Evolutionary conservation across 148 eudicot genomes (phyloP), one percentile per base, ranked within the genome.

Genomic region (Camellia lanceoleosa): DNA sequence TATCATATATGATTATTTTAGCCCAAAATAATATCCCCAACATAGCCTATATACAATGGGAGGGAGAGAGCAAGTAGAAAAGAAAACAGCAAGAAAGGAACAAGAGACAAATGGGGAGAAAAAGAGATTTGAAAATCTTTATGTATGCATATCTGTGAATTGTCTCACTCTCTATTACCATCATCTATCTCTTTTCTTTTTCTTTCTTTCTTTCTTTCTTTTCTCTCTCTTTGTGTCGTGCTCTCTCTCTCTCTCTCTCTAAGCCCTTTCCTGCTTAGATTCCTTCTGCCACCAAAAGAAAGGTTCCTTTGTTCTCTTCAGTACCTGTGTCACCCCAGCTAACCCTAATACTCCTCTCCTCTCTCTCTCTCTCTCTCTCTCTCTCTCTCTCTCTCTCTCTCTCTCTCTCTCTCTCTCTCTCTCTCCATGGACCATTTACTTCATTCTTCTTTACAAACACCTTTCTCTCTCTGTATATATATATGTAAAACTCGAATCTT

Each of bases 31-130:
- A 67, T 85, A 18, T 49, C 79, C 89, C 16, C 73, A 66, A 62
- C 92, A 92, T 75, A 60, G 89, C 77, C 85, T 88, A 18, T 91
- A 86, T 43, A 44, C 41, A 5, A 52, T 30, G 38, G 38, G 38
- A 30, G 38, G 38, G 38, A 30, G 38, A 30, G 38, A 30, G 38
- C 38, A 30, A 30, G 38, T 30, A 30, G 38, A 30, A 30, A n/a
- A 30, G 38, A 30, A 58, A 58, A 58, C 1, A 14, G 61, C 12
- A 58, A 58, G 13, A 58, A 11, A 14, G 9, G 61, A 10, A 9
- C 9, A 14, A 58, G 16, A 14, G 16, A 58, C 13, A 58, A 14
- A 58, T 30, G 61, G 12, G 16, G 3, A n/a, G 52, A 58, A n/a
- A 10, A 0, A 58, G 61, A 58, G 61, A 58, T 30, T 30, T 30